phyloP scores from a whole-genome alignment of 345 rosid genomes.

The Gossypioides kirkii region DNA sequence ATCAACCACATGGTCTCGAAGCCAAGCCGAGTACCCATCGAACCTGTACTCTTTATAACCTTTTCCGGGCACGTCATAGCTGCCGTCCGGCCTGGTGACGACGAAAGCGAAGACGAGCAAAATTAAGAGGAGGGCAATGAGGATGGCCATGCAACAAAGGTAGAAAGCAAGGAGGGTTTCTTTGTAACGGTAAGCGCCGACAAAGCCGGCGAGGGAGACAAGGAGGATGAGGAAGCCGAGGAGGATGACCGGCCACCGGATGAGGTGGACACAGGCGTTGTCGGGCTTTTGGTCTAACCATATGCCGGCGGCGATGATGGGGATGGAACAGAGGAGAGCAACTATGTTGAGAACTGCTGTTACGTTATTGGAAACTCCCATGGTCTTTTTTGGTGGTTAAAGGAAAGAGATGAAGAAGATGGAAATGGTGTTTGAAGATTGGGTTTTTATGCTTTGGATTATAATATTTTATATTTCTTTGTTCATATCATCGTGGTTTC shows the following conservation, averaged over 20 bases:
- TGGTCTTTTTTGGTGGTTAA: neutral
- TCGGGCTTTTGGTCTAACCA: conserved; percentile 88
- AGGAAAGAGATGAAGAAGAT: neutral
- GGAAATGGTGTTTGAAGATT: neutral
- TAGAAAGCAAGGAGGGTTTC: conserved; percentile 79
- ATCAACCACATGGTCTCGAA: conserved; percentile 54
- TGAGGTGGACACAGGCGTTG: conserved; percentile 64
- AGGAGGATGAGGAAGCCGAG: conserved; percentile 76
- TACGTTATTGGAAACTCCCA: conserved; percentile 87
- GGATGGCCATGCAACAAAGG: conserved; percentile 83
- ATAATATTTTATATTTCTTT: neutral
- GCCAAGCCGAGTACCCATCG: conserved; percentile 67
- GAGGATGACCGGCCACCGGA: conserved; percentile 82
- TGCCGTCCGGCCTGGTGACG: conserved; percentile 74
- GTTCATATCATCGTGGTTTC: neutral
- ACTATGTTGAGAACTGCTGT: conserved; percentile 79
- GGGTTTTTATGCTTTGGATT: neutral
- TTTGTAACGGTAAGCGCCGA: conserved; percentile 86
- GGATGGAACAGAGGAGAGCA: conserved; percentile 82
- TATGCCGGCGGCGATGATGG: conserved; percentile 76
- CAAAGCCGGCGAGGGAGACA: conserved; percentile 79
- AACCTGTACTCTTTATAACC: conserved; percentile 66
- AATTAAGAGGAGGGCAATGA: conserved; percentile 59
- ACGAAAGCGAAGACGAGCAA: conserved; percentile 73
- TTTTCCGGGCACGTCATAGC: conserved; percentile 56